Percentiles rank a stretch among this genome's conserved stretches.
Evolutionary conservation across 2,329 filamentous ascomycete genomes (phyloP).

Genomic region (Phialemoniopsis sp.): DNA sequence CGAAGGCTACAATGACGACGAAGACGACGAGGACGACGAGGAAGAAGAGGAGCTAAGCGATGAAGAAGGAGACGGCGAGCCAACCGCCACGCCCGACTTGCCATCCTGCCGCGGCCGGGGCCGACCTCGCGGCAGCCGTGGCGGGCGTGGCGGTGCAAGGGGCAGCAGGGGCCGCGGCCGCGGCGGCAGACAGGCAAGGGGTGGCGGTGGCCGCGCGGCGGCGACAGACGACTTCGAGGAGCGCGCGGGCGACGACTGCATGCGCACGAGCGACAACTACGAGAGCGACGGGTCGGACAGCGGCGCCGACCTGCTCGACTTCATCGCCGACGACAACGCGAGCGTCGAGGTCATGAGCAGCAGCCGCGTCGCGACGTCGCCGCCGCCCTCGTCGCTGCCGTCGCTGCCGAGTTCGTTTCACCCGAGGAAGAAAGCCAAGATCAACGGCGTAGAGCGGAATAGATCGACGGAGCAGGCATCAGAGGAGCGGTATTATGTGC

Average conservation of each 20-base stretch:
- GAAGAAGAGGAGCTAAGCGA: constrained; percentile 12
- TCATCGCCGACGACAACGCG: constrained; percentile 50
- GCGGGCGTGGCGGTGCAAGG: constrained; percentile 8
- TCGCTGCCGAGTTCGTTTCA: background rate
- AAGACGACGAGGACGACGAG: constrained; percentile 7
- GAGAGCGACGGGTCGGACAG: constrained; percentile 43
- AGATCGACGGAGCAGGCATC: background rate
- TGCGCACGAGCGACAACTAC: constrained; percentile 40
- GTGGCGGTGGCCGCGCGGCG: constrained; percentile 6
- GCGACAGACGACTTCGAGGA: constrained; percentile 39
- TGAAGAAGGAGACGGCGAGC: constrained; percentile 10
- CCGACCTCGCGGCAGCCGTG: constrained; percentile 6
- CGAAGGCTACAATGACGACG: constrained; percentile 3
- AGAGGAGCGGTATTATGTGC: constrained; percentile 3
- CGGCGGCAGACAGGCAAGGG: constrained; percentile 9
- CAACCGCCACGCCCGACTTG: background rate
- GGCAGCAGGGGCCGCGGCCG: constrained; percentile 5
- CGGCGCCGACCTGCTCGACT: constrained; percentile 47
- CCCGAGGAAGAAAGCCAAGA: background rate
- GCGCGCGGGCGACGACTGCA: constrained; percentile 43
- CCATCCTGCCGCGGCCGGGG: constrained; percentile 2
- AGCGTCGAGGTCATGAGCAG: constrained; percentile 3
- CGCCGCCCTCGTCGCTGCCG: constrained; percentile 9
- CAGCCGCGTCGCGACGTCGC: constrained; percentile 2
- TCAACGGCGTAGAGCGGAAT: background rate